Conservation (phyloP, 2,329 filamentous ascomycete species). For the Rutstroemia sp. region DNA sequence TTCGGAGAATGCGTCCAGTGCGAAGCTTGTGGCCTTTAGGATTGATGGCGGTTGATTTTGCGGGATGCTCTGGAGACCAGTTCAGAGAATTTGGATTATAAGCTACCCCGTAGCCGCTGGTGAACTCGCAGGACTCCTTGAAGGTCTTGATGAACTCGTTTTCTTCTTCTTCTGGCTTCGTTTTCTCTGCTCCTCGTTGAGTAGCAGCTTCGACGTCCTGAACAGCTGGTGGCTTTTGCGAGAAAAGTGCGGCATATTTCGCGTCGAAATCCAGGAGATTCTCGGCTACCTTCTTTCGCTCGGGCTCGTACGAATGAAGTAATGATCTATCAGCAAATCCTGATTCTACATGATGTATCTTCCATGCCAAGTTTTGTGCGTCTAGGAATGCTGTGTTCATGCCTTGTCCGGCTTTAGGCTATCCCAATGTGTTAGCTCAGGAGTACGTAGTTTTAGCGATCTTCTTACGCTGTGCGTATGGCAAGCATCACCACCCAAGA, state of each 20-base stretch:
- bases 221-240: slow-evolving; percentile 64
- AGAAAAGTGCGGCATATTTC: slow-evolving; percentile 85
- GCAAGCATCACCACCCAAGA: slow-evolving; percentile 70
- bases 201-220: slow-evolving; percentile 65
- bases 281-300: slow-evolving; percentile 79
- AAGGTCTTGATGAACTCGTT: slow-evolving; percentile 85
- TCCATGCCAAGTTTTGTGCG: slow-evolving; percentile 89
- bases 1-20: slow-evolving; percentile 69
- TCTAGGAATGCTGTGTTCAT: slow-evolving; percentile 78
- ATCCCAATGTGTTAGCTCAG: slow-evolving; percentile 44
- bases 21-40: slow-evolving; percentile 57
- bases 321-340: slow-evolving; percentile 71
- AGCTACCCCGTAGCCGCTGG: slow-evolving; percentile 82
- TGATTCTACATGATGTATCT: slow-evolving; percentile 82
- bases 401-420: slow-evolving; percentile 71
- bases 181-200: slow-evolving; percentile 25
- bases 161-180: slow-evolving; percentile 38
- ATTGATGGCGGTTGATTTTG: slow-evolving; percentile 62
- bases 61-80: slow-evolving; percentile 68
- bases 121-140: slow-evolving; percentile 88
- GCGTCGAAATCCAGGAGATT: slow-evolving; percentile 80
- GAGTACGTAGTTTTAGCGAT: slow-evolving; percentile 32
- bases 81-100: slow-evolving; percentile 80
- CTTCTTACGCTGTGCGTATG: slow-evolving; percentile 64
- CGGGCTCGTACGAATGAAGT: slow-evolving; percentile 77